Conservation (phyloP, 192 early-diverging fungal genomes). For the Anaeromyces robustus region DNA sequence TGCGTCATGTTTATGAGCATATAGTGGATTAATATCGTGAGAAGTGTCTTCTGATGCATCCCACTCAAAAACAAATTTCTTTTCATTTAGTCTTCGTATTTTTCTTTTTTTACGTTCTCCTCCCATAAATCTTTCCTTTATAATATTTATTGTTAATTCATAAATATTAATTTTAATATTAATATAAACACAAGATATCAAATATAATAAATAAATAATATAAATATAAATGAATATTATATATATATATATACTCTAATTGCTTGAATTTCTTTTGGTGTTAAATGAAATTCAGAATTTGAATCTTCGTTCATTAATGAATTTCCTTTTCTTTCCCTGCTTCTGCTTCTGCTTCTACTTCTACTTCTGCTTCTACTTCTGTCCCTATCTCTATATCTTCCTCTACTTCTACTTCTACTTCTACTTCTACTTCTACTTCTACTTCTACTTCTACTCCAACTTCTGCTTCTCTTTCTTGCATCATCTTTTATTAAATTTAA, state of each 20-base stretch:
- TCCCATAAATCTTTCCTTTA: constrained; percentile 66
- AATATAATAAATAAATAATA: not conserved
- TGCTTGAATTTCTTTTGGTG: constrained; percentile 7
- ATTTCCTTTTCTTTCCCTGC: not conserved
- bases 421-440: constrained; percentile 3
- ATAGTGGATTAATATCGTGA: constrained; percentile 78
- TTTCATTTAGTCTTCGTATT: constrained; percentile 71
- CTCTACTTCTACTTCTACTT: constrained; percentile 6
- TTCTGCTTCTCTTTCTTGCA: not conserved
- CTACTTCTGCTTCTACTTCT: not conserved
- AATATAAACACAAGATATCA: too few species aligned
- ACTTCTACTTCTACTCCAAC: not conserved
- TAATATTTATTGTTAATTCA: too few species aligned
- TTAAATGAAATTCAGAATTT: not conserved
- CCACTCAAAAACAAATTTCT: constrained; percentile 98
- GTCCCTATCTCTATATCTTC: constrained; percentile 1
- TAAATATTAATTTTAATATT: too few species aligned
- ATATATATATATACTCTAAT: constrained; percentile 13
- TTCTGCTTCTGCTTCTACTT: not conserved
- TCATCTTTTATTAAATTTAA: constrained; percentile 13
- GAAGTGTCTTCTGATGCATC: constrained; percentile 90
- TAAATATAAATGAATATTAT: too few species aligned
- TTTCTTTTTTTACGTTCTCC: constrained; percentile 54
- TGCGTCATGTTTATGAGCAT: constrained; percentile 47
- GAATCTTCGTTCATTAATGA: not conserved